These are phyloP conservation scores for Cenchrus americanus DNA, from an alignment of 176 grass and related monocot species.

Conservation along the genomic window DNA sequence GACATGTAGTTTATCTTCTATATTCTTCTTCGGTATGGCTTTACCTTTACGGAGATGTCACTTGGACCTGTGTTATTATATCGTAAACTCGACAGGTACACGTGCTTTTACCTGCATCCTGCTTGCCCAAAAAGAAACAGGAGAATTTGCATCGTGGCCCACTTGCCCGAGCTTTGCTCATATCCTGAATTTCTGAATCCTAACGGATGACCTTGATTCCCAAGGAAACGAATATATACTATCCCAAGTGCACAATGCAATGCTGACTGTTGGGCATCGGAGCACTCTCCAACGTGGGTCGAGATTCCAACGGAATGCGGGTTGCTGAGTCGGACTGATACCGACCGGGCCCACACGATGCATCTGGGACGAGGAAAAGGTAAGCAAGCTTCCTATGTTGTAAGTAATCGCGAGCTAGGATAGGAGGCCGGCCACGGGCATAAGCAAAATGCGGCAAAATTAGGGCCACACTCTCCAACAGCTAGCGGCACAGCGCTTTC, in stretches of 20 bases:
- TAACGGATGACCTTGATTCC: not conserved
- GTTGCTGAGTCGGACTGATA: slow-evolving; percentile 48
- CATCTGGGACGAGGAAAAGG: slow-evolving; percentile 10
- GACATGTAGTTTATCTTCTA: not conserved
- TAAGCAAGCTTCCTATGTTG: not conserved
- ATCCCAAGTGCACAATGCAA: not conserved
- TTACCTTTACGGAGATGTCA: not conserved
- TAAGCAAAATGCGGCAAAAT: slow-evolving; percentile 29
- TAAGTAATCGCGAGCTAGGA: not conserved
- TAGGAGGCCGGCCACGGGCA: not conserved
- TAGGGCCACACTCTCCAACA: slow-evolving; percentile 10
- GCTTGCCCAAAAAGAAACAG: not conserved
- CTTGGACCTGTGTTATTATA: not conserved
- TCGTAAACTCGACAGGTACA: not conserved
- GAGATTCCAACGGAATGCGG: slow-evolving; percentile 28
- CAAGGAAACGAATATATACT: slow-evolving; percentile 21
- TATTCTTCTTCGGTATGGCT: not conserved
- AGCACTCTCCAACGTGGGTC: not conserved
- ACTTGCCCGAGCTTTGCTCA: not conserved
- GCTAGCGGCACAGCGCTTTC: not conserved
- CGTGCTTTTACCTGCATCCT: not conserved
- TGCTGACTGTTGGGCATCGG: slow-evolving; percentile 34
- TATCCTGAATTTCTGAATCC: not conserved
- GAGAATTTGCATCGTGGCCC: not conserved
- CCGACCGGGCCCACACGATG: not conserved